A percentile compares a stretch with the other conserved stretches of the same genome.
phyloP scores from a whole-genome alignment of 345 rosid species.

The Eucalyptus decipiens region DNA sequence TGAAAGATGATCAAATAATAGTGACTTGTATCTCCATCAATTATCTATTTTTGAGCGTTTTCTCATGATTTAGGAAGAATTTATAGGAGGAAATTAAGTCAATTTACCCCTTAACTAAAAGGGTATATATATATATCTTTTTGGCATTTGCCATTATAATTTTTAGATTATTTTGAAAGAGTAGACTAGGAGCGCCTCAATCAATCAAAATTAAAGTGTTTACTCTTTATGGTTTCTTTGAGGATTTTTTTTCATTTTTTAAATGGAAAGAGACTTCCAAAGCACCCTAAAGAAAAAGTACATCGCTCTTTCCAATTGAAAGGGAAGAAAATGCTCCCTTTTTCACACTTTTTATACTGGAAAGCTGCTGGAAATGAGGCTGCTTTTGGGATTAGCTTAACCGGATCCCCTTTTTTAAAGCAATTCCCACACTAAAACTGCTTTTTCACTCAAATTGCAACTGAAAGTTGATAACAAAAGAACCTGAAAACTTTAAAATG shows the following conservation, averaged over 20 bases:
- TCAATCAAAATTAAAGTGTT: neutral
- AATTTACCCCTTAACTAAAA: neutral
- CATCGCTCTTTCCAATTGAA: conserved; percentile 9
- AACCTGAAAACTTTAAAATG: neutral
- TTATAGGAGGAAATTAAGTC: neutral
- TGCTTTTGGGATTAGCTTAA: conserved; percentile 7
- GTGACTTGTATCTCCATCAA: neutral
- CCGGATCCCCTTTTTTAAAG: conserved; percentile 15
- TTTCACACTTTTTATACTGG: conserved; percentile 19
- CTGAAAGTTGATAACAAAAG: conserved; percentile 1
- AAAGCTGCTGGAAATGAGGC: conserved; percentile 7
- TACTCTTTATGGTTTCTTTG: neutral
- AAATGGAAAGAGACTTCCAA: conserved; percentile 28
- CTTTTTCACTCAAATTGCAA: conserved; percentile 19
- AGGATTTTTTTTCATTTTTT: neutral
- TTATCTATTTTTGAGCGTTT: neutral
- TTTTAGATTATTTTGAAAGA: neutral
- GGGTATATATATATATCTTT: neutral
- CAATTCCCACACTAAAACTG: conserved; percentile 9
- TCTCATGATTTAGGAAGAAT: neutral
- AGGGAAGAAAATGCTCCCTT: conserved; percentile 32
- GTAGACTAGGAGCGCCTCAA: neutral
- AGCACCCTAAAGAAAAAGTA: conserved; percentile 49
- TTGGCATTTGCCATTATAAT: neutral
- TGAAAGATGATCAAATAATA: neutral